Percentiles rank a stretch among this genome's conserved stretches.
These are phyloP conservation scores for Carnegiea gigantea DNA, from an alignment of 179 eudicot species.

Conservation along the genomic window DNA sequence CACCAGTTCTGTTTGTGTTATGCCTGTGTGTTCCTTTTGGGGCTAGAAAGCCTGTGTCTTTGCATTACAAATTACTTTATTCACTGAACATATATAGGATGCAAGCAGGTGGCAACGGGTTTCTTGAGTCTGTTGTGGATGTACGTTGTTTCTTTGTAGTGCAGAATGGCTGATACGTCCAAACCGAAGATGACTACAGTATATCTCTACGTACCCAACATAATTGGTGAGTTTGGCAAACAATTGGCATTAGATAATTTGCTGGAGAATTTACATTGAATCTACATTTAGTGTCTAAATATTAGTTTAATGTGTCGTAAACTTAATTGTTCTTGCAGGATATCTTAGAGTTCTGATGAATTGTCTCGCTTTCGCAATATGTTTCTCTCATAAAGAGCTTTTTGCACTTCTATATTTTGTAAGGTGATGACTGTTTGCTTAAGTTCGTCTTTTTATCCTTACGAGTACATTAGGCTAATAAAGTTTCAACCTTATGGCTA, in stretches of 20 bases:
- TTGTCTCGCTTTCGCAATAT: constrained; percentile 4
- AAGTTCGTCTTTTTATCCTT: constrained; percentile 1
- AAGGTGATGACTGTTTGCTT: constrained; percentile 1
- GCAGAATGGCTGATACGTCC: constrained; percentile 50
- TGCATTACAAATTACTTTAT: neutral
- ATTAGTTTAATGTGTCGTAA: too few relatives aligned
- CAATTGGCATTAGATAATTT: neutral
- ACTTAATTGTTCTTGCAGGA: neutral
- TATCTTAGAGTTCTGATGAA: constrained; percentile 6
- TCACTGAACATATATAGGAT: neutral
- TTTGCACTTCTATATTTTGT: constrained; percentile 8
- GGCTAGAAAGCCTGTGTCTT: neutral
- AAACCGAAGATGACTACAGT: constrained; percentile 50
- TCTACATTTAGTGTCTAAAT: neutral
- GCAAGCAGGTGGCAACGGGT: constrained; percentile 2
- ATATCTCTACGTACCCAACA: constrained; percentile 49
- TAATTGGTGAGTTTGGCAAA: constrained; percentile 5
- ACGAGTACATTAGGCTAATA: neutral
- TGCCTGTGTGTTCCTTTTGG: neutral
- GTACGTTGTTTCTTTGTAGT: neutral
- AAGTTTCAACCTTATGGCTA: neutral
- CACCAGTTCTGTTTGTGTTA: neutral
- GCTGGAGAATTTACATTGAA: neutral
- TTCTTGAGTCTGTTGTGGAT: neutral
- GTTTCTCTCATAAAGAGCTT: neutral